These are phyloP conservation scores for Nepenthes alata DNA, from an alignment of 179 eudicot species.

Conservation along the genomic window DNA sequence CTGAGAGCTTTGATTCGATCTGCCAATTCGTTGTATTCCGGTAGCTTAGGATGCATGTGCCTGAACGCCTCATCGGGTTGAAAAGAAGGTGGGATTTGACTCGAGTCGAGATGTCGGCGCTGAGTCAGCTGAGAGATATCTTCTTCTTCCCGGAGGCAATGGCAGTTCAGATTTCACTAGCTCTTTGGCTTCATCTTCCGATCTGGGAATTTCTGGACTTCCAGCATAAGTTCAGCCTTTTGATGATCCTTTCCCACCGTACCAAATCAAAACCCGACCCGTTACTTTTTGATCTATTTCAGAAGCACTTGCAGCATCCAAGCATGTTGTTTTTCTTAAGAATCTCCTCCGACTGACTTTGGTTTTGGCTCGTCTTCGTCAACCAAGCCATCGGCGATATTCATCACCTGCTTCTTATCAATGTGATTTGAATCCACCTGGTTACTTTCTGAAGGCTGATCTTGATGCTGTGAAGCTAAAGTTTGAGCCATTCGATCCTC, in stretches of 20 bases:
- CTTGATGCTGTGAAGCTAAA: not conserved
- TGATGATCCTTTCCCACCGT: not conserved
- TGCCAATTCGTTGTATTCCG: slow-evolving; percentile 59
- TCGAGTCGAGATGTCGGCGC: slow-evolving; percentile 7
- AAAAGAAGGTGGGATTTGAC: slow-evolving; percentile 5
- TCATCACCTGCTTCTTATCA: not conserved
- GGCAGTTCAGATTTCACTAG: slow-evolving; percentile 18
- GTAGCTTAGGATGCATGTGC: slow-evolving; percentile 50
- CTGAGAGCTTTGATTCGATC: slow-evolving; percentile 41
- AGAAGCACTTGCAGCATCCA: slow-evolving; percentile 5
- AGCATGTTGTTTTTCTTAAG: slow-evolving; percentile 18
- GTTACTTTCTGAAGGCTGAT: not conserved
- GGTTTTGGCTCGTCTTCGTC: slow-evolving; percentile 31
- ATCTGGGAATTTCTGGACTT: not conserved
- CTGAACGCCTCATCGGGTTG: slow-evolving; percentile 15
- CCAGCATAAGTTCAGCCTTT: not conserved
- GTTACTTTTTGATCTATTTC: slow-evolving; percentile 10
- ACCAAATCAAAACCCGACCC: not conserved
- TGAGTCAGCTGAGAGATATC: slow-evolving; percentile 14
- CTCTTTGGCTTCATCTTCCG: slow-evolving; percentile 1
- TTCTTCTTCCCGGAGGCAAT: slow-evolving; percentile 24
- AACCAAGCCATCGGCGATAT: slow-evolving; percentile 7
- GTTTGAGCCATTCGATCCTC: no score
- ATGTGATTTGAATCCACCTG: no score
- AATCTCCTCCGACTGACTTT: slow-evolving; percentile 50